Conservation (phyloP, 73 alveolate genomes). For the Paramecium bursaria region DNA sequence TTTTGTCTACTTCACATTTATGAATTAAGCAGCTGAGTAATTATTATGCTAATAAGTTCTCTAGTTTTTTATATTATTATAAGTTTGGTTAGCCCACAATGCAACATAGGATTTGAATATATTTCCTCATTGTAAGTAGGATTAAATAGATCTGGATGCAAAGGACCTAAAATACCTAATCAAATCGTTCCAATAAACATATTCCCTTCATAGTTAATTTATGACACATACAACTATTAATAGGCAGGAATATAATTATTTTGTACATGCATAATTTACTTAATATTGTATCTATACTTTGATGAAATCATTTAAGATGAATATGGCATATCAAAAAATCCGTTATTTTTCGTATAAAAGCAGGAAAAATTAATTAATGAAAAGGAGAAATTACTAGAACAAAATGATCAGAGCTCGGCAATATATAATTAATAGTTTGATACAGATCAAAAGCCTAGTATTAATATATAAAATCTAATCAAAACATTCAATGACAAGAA, state of each 20-base stretch:
- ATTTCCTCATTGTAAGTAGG: slow-evolving; percentile 26
- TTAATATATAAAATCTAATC: not conserved
- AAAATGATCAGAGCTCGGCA: not conserved
- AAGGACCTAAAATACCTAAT: not conserved
- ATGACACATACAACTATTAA: not conserved
- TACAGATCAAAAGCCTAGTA: not conserved
- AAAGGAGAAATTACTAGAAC: slow-evolving; percentile 2
- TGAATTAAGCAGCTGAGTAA: slow-evolving; percentile 40
- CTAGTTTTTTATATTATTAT: not conserved
- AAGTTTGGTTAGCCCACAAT: slow-evolving; percentile 31
- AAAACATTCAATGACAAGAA: slow-evolving; percentile 29
- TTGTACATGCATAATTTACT: slow-evolving; percentile 59
- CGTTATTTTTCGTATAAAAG: slow-evolving; percentile 59
- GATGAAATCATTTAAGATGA: slow-evolving; percentile 81
- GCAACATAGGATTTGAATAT: slow-evolving; percentile 46
- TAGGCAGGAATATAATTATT: not conserved
- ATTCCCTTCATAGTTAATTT: not conserved
- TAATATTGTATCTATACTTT: slow-evolving; percentile 74
- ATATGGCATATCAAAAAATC: slow-evolving; percentile 79
- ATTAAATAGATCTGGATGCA: slow-evolving; percentile 11
- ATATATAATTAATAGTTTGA: not conserved
- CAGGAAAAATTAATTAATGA: slow-evolving; percentile 3
- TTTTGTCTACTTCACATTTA: slow-evolving; percentile 29
- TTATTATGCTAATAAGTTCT: not conserved
- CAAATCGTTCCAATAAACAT: slow-evolving; percentile 9